Conservation (phyloP, 2,329 filamentous ascomycete species). For the Cucurbitaria berberidis region DNA sequence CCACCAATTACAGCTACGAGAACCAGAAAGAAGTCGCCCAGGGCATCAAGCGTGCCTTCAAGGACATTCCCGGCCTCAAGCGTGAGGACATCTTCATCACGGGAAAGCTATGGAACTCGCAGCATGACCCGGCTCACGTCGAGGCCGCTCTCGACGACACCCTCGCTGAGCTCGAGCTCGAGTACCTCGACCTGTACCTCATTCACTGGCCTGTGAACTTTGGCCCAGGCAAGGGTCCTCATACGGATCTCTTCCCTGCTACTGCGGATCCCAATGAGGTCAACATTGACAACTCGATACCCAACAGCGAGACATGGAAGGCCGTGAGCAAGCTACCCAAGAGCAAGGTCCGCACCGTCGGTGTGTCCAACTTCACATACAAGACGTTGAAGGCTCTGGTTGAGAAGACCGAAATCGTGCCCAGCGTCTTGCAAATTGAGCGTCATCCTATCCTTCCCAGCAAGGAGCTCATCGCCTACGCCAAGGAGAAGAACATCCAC, state of each 20-base stretch:
- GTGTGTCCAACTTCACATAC: conserved; percentile 42
- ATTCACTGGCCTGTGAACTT: conserved; percentile 88
- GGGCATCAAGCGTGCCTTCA: conserved; percentile 39
- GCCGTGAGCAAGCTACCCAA: conserved; percentile 51
- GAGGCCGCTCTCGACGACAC: conserved; percentile 73
- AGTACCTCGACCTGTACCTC: conserved; percentile 90
- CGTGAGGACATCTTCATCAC: conserved; percentile 57
- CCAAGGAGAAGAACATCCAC: conserved; percentile 42
- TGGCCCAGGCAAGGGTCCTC: conserved; percentile 58
- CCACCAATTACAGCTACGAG: conserved; percentile 39
- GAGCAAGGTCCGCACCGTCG: conserved; percentile 43
- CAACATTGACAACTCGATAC: conserved; percentile 38
- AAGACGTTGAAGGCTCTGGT: conserved; percentile 60
- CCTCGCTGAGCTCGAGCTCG: conserved; percentile 77
- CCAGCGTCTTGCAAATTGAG: conserved; percentile 42
- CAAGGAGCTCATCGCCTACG: conserved; percentile 37
- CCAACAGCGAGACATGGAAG: conserved; percentile 41
- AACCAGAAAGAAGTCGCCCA: conserved; percentile 42
- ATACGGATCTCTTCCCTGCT: conserved; percentile 36
- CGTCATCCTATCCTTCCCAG: conserved; percentile 39
- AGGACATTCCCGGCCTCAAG: conserved; percentile 34
- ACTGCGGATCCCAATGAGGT: conserved; percentile 63
- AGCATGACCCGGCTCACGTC: conserved; percentile 75
- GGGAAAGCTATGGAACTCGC: conserved; percentile 90
- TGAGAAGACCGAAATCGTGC: conserved; percentile 51